Evolutionary conservation across 768 basidiomycete genomes (phyloP).

Genomic region (Lactarius akahatsu): DNA sequence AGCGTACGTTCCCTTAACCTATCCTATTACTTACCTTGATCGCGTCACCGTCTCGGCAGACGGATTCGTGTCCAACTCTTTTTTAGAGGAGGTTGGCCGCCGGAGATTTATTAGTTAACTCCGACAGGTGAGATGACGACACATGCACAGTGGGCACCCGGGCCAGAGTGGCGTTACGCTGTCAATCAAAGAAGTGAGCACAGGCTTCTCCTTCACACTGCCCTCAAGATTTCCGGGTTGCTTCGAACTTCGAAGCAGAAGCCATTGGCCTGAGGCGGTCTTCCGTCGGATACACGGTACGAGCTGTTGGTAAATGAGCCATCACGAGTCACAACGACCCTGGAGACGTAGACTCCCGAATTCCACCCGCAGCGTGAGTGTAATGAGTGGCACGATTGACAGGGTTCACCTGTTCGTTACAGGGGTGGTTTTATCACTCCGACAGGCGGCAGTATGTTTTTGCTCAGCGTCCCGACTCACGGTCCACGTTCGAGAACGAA

Average conservation of each 20-base stretch:
- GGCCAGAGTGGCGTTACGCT: neutral
- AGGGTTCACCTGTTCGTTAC: neutral
- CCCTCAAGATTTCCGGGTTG: neutral
- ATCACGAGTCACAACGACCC: neutral
- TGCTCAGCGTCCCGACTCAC: neutral
- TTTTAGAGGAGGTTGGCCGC: neutral
- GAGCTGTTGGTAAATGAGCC: neutral
- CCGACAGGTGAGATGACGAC: neutral
- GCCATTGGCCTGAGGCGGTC: neutral
- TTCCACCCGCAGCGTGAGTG: neutral
- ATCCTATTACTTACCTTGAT: neutral
- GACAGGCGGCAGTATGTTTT: neutral
- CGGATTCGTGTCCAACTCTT: neutral
- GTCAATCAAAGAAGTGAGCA: neutral
- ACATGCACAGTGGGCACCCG: neutral
- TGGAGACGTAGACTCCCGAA: neutral
- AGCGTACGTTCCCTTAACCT: neutral
- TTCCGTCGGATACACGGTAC: neutral
- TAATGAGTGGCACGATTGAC: neutral
- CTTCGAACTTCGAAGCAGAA: neutral
- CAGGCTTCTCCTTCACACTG: neutral
- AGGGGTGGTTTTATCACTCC: neutral
- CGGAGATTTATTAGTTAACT: neutral
- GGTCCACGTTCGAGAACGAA: neutral
- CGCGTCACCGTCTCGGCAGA: neutral